Evolutionary conservation across 1,284 basidiomycete genomes (phyloP).

Genomic region (Wolfiporia cocos): DNA sequence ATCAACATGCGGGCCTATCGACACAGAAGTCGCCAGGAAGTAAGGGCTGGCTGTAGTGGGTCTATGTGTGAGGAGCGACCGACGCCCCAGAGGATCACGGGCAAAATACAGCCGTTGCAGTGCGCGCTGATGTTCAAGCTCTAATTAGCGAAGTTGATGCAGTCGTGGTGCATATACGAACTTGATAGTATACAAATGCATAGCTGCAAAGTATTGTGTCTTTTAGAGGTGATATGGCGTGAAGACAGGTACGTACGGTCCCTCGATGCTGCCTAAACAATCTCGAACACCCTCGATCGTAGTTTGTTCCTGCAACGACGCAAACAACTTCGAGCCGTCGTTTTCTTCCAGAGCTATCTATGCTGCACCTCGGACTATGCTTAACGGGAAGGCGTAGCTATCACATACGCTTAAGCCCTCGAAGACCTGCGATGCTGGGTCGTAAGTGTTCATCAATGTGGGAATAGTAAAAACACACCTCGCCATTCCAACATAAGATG

Average conservation of each 20-base stretch:
- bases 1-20: constrained; percentile 37
- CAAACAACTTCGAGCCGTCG: constrained; percentile 70
- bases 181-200: constrained; percentile 78
- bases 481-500: constrained; percentile 87
- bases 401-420: constrained; percentile 59
- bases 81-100: constrained; percentile 86
- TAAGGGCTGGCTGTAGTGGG: constrained; percentile 43
- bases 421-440: constrained; percentile 52
- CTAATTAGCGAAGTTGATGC: no score
- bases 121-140: background rate
- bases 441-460: background rate
- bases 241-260: constrained; percentile 74
- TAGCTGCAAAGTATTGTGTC: constrained; percentile 44
- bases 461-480: constrained; percentile 43
- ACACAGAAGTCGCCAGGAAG: constrained; percentile 62
- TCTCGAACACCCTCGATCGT: constrained; percentile 39
- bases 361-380: no score
- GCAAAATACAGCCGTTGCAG: constrained; percentile 34
- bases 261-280: constrained; percentile 67
- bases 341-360: constrained; percentile 62
- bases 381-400: no score
- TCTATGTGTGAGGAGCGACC: constrained; percentile 76
- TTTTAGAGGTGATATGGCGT: constrained; percentile 6
- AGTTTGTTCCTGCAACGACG: constrained; percentile 34
- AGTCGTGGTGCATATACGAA: constrained; percentile 28